These are phyloP conservation scores for Aureobasidium sp. DNA, from an alignment of 2,329 filamentous ascomycete species.

Conservation along the genomic window DNA sequence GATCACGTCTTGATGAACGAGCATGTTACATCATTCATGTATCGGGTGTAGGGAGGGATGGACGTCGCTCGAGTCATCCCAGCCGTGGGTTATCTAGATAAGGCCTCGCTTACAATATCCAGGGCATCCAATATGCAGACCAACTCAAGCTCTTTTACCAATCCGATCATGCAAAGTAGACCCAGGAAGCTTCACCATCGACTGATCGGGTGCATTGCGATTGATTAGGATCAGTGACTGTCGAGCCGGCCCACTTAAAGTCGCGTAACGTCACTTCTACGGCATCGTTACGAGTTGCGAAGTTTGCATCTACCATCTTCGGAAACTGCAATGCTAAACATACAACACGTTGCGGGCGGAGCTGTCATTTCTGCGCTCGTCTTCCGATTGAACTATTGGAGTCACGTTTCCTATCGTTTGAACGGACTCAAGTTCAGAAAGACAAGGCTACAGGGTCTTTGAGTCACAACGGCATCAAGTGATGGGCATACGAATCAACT, in stretches of 20 bases:
- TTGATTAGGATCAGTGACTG: neutral
- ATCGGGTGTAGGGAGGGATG: neutral
- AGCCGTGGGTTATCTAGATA: neutral
- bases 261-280: neutral
- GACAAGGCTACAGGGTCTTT: neutral
- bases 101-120: neutral
- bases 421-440: neutral
- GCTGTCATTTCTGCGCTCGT: neutral
- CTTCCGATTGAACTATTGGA: neutral
- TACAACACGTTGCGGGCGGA: neutral
- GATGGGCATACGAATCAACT: neutral
- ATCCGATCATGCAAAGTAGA: neutral
- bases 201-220: conserved; percentile 7
- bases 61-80: neutral
- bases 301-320: neutral
- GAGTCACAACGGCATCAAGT: neutral
- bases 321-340: conserved; percentile 5
- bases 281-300: conserved; percentile 1
- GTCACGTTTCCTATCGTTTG: neutral
- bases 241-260: neutral
- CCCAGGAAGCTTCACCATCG: conserved; percentile 1
- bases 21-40: neutral
- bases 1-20: neutral
- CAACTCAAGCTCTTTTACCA: neutral
- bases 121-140: neutral